These are phyloP conservation scores for Dothidotthia symphoricarpi DNA, from an alignment of 2,329 filamentous ascomycete genomes.

Conservation along the genomic window DNA sequence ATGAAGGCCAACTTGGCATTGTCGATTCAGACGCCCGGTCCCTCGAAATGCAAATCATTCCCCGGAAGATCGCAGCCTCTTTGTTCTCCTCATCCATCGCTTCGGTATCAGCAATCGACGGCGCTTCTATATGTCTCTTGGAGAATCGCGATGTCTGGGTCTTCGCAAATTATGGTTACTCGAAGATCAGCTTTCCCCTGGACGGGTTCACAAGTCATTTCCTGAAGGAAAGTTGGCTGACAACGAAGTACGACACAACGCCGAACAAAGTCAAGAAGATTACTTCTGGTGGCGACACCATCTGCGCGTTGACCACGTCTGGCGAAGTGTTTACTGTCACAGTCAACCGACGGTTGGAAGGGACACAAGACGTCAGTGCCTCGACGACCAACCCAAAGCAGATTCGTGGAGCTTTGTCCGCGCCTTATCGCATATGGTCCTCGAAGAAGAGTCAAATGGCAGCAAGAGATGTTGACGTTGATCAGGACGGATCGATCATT, in stretches of 20 bases:
- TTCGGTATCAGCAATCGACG: constrained; percentile 84
- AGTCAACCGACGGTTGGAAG: constrained; percentile 67
- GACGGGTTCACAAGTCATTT: constrained; percentile 71
- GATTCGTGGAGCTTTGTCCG: constrained; percentile 77
- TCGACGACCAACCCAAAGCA: constrained; percentile 93
- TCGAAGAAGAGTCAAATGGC: constrained; percentile 81
- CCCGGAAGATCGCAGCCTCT: constrained; percentile 84
- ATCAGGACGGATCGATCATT: constrained; percentile 91
- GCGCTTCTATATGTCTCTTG: constrained; percentile 80
- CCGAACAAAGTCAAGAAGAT: constrained; percentile 72
- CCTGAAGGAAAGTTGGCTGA: constrained; percentile 63
- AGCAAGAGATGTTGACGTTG: constrained; percentile 80
- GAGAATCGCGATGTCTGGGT: constrained; percentile 88
- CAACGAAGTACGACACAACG: constrained; percentile 62
- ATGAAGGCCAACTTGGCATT: constrained; percentile 87
- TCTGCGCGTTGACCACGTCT: constrained; percentile 78
- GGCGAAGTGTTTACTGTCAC: constrained; percentile 87
- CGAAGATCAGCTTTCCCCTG: constrained; percentile 80
- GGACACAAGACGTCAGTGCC: constrained; percentile 54
- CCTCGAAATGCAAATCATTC: constrained; percentile 75
- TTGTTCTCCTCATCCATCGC: constrained; percentile 70
- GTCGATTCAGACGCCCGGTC: constrained; percentile 95
- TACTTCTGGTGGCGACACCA: constrained; percentile 82
- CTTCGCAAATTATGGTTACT: constrained; percentile 93
- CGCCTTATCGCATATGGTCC: constrained; percentile 82